These are phyloP conservation scores for Myochromella boudieri DNA, from an alignment of 768 basidiomycete genomes.

Conservation along the genomic window DNA sequence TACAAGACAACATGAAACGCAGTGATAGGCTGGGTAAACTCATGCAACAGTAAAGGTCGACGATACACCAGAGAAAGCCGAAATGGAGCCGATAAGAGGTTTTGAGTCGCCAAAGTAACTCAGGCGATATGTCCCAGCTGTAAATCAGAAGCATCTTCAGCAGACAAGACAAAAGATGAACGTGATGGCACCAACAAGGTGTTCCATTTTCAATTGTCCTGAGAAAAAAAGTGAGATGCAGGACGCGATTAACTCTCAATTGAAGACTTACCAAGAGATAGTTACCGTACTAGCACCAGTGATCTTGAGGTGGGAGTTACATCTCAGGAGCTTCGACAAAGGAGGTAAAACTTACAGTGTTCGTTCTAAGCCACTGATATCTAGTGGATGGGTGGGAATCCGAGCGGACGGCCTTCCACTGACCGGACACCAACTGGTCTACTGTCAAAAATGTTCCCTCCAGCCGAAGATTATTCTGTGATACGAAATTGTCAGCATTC, in stretches of 20 bases:
- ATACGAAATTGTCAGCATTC: constrained; percentile 3
- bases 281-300: constrained; percentile 64
- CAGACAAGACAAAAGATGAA: neutral
- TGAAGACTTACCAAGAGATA: constrained; percentile 57
- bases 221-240: constrained; percentile 10
- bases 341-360: constrained; percentile 36
- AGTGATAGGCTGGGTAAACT: constrained; percentile 11
- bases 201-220: constrained; percentile 68
- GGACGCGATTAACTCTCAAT: neutral
- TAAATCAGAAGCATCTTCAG: constrained; percentile 4
- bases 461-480: constrained; percentile 73
- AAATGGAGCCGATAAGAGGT: constrained; percentile 59
- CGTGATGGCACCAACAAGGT: constrained; percentile 39
- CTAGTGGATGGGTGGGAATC: constrained; percentile 81
- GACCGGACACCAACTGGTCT: constrained; percentile 46
- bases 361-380: constrained; percentile 64
- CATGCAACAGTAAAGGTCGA: constrained; percentile 59
- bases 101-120: constrained; percentile 79
- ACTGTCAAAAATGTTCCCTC: constrained; percentile 74
- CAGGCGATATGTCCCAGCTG: constrained; percentile 72
- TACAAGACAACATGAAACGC: constrained; percentile 1
- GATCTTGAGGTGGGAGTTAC: constrained; percentile 32
- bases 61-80: constrained; percentile 61
- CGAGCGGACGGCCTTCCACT: constrained; percentile 60
- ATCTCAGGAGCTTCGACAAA: constrained; percentile 1